Evolutionary conservation across 768 basidiomycete species (phyloP), one percentile per base, ranked within the genome.

Genomic region (Leucosporidium scottii): DNA sequence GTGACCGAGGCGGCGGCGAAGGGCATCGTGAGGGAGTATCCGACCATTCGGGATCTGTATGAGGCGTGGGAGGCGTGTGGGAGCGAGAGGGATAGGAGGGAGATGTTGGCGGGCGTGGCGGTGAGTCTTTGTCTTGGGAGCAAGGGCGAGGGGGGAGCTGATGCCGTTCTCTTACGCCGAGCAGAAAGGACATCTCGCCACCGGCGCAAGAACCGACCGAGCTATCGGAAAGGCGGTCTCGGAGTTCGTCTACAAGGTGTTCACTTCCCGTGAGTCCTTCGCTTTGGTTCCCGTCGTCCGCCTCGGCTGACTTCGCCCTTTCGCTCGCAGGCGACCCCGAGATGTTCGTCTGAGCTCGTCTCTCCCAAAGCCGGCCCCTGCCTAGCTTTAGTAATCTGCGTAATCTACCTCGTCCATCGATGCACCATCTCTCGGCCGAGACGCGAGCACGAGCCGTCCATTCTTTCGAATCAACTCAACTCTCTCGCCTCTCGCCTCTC

Each of bases 21-120:
- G 18, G 75, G 69, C 0, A 69, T 76, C 25, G 70, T 69, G 30
- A 54, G 57, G 18, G 39, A 67, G 27, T 72, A 69, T 55, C 73
- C 71, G 27, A 74, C 75, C 12, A 31, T 75, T 31, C 56, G 75
- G 34, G 61, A 60, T 44, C 36, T 70, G 48, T 74, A 73, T 48
- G 64, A 74, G 49, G 50, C 44, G 21, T 72, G 57, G 57, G 61
- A 59, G 10, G 58, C 4, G 21, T 50, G 58, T 13, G 27, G 27
- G 53, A 57, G 36, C 3, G 70, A 70, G 56, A 62, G 20, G 57
- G 61, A 50, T 20, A 61, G 28, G 54, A 48, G 36, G 58, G 48
- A 67, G 20, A 67, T 74, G 65, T 47, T 68, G 30, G 36, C 53
- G 9, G 63, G 75, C 58, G 66, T 74, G 39, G 61, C 55, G 47